Percentiles rank a stretch among this genome's conserved stretches.
Evolutionary conservation across 2,329 filamentous ascomycete genomes (phyloP).

Genomic region (Aspergillus chevalieri): DNA sequence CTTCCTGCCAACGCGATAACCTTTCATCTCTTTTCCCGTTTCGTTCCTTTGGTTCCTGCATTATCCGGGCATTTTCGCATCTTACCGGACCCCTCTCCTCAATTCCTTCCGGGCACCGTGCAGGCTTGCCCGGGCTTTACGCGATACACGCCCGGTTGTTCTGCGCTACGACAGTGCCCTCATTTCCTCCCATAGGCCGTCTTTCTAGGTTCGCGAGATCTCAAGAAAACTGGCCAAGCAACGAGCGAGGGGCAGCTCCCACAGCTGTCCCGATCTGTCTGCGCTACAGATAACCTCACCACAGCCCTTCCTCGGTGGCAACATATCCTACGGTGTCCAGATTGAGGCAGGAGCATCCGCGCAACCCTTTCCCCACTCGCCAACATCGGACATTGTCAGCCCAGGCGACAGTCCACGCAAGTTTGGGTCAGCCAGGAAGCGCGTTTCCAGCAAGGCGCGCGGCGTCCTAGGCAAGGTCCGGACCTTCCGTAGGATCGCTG

Average conservation of each 20-base stretch:
- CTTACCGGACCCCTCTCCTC: neutral
- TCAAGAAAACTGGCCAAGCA: constrained; percentile 39
- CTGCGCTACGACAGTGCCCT: neutral
- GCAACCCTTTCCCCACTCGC: constrained; percentile 24
- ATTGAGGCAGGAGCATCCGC: constrained; percentile 22
- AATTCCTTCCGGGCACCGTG: neutral
- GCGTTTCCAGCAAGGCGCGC: constrained; percentile 34
- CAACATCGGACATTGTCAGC: constrained; percentile 25
- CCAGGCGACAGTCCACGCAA: constrained; percentile 25
- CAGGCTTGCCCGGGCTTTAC: neutral
- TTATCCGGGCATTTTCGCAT: neutral
- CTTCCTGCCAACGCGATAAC: too few relatives aligned
- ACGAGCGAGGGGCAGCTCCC: constrained; percentile 35
- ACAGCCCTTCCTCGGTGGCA: constrained; percentile 17
- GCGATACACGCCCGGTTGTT: neutral
- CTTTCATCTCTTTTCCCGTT: neutral
- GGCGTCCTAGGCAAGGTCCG: constrained; percentile 37
- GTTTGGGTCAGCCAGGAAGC: constrained; percentile 25
- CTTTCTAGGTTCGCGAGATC: constrained; percentile 18
- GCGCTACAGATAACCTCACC: constrained; percentile 28
- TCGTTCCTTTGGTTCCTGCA: neutral
- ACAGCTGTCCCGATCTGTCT: constrained; percentile 40
- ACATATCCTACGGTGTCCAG: constrained; percentile 15
- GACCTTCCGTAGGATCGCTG: constrained; percentile 33
- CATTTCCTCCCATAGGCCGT: neutral